Percentiles rank a stretch among this genome's conserved stretches.
Evolutionary conservation across 306 rosid species (phyloP).

Genomic region (Quercus gilva): DNA sequence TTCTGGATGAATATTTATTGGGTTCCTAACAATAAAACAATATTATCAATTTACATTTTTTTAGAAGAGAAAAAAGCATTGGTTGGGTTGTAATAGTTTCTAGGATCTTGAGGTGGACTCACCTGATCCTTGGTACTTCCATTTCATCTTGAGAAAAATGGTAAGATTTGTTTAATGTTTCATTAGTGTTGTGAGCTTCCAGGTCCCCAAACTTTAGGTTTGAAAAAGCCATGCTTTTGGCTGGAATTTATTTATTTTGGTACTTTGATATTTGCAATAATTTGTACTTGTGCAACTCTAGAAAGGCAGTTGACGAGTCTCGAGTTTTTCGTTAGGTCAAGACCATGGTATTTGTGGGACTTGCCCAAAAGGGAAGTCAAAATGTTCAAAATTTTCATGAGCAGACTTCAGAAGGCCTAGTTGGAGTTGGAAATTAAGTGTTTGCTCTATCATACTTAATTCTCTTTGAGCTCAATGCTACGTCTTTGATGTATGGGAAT

Average conservation of each 20-base stretch:
- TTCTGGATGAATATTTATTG: background rate
- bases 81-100: background rate
- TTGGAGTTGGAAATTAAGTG: slow-evolving; percentile 96
- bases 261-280: no score
- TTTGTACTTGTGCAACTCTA: no score
- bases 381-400: slow-evolving; percentile 88
- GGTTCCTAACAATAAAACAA: background rate
- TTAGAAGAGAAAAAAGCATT: background rate
- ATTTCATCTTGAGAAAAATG: slow-evolving; percentile 78
- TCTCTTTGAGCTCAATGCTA: background rate
- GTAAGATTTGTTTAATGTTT: slow-evolving; percentile 32
- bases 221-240: background rate
- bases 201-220: background rate
- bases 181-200: background rate
- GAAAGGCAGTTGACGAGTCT: slow-evolving; percentile 3
- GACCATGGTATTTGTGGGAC: slow-evolving; percentile 61
- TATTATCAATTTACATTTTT: background rate
- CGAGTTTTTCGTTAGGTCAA: slow-evolving; percentile 57
- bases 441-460: background rate
- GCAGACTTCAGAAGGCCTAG: slow-evolving; percentile 89
- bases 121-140: slow-evolving; percentile 78
- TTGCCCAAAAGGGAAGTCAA: slow-evolving; percentile 90
- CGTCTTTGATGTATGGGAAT: no score
- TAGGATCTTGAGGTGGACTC: slow-evolving; percentile 61
- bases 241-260: background rate